Evolutionary conservation across 2,329 filamentous ascomycete genomes (phyloP).

Genomic region (Dactylellina drechsleri): DNA sequence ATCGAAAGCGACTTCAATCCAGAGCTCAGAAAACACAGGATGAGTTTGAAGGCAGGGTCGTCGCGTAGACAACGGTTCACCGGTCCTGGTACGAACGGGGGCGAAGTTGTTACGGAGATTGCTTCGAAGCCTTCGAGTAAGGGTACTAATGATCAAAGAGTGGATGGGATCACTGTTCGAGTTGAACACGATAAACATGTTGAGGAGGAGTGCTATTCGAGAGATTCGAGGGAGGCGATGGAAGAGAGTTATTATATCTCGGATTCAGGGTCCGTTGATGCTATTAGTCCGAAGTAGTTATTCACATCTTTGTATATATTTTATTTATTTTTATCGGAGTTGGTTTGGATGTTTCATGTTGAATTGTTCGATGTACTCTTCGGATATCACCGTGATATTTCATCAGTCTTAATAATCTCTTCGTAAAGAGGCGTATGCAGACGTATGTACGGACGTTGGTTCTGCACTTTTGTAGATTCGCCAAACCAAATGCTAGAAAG

Average conservation of each 20-base stretch:
- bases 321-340: no score
- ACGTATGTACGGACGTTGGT: no score
- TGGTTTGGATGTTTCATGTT: no score
- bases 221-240: constrained; percentile 33
- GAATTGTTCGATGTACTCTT: no score
- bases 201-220: constrained; percentile 46
- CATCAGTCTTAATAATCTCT: no score
- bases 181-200: constrained; percentile 37
- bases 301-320: no score
- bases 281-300: constrained; percentile 43
- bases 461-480: no score
- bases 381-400: no score
- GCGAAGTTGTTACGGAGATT: constrained; percentile 51
- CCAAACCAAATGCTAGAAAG: no score
- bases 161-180: constrained; percentile 48
- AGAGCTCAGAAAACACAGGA: constrained; percentile 42
- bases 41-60: constrained; percentile 13
- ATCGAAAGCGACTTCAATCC: constrained; percentile 49
- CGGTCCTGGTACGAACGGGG: constrained; percentile 33
- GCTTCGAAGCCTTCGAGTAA: constrained; percentile 49
- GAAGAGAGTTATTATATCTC: constrained; percentile 41
- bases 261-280: constrained; percentile 39
- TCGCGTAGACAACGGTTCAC: constrained; percentile 26
- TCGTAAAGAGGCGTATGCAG: no score
- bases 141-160: constrained; percentile 13